A percentile compares a stretch with the other conserved stretches of the same genome.
phyloP scores from a whole-genome alignment of 2,329 filamentous ascomycete species.

The Penicillium olsonii region DNA sequence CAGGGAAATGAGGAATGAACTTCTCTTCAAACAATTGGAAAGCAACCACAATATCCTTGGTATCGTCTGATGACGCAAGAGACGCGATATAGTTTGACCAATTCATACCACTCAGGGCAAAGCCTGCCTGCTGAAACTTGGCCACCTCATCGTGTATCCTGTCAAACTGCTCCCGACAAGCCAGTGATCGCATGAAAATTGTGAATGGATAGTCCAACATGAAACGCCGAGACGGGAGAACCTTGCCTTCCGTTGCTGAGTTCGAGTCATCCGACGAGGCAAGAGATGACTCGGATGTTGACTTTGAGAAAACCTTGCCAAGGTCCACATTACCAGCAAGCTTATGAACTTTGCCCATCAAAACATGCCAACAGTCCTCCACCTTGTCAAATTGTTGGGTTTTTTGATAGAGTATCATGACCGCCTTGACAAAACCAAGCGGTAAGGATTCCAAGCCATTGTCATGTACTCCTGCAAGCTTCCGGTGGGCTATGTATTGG shows the following conservation, averaged over 20 bases:
- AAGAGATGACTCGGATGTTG: neutral
- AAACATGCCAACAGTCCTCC: slow-evolving; percentile 65
- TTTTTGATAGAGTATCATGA: slow-evolving; percentile 68
- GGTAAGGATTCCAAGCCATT: slow-evolving; percentile 45
- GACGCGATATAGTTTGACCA: slow-evolving; percentile 78
- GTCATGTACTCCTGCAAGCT: slow-evolving; percentile 7
- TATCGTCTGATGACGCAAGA: slow-evolving; percentile 62
- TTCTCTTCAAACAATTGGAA: slow-evolving; percentile 73
- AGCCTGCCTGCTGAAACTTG: slow-evolving; percentile 66
- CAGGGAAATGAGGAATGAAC: slow-evolving; percentile 77
- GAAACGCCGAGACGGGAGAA: slow-evolving; percentile 48
- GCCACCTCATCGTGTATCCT: slow-evolving; percentile 56
- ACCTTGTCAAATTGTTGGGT: slow-evolving; percentile 63
- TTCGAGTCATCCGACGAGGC: neutral
- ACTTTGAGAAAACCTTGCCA: slow-evolving; percentile 13
- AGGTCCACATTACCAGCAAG: slow-evolving; percentile 41
- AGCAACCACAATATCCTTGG: slow-evolving; percentile 58
- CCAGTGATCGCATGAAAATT: slow-evolving; percentile 56
- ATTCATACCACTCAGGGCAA: slow-evolving; percentile 70
- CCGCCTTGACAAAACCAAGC: slow-evolving; percentile 58
- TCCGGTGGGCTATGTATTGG: slow-evolving; percentile 45
- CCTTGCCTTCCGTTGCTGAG: slow-evolving; percentile 6
- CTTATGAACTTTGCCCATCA: slow-evolving; percentile 56
- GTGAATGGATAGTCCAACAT: slow-evolving; percentile 52
- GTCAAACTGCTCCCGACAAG: slow-evolving; percentile 54